phyloP scores from a whole-genome alignment of 1,284 basidiomycete species.

The Austroboletus niveus region DNA sequence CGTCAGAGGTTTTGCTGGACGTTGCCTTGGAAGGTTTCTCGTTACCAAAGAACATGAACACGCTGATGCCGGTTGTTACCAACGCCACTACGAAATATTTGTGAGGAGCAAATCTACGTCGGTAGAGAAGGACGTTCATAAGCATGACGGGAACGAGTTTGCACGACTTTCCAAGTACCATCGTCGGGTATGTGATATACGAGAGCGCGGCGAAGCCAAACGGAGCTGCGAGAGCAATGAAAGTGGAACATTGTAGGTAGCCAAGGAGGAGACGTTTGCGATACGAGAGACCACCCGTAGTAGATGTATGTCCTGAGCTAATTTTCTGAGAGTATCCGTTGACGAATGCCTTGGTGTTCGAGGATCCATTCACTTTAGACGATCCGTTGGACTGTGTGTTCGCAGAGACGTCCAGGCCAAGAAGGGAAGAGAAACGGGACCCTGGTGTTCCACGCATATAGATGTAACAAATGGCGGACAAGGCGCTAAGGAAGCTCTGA shows the following conservation, averaged over 20 bases:
- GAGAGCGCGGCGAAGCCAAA: constrained; percentile 94
- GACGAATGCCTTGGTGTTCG: constrained; percentile 26
- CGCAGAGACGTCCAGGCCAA: constrained; percentile 48
- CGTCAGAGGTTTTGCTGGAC: constrained; percentile 32
- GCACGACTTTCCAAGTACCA: constrained; percentile 98
- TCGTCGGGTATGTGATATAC: constrained; percentile 97
- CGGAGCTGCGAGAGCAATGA: constrained; percentile 90
- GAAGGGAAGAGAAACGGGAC: constrained; percentile 49
- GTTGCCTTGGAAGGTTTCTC: constrained; percentile 51
- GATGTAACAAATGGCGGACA: constrained; percentile 82
- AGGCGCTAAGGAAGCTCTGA: constrained; percentile 79
- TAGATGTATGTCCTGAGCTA: constrained; percentile 38
- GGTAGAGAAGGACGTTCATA: constrained; percentile 91
- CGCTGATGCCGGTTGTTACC: constrained; percentile 90
- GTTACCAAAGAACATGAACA: constrained; percentile 90
- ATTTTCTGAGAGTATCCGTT: constrained; percentile 24
- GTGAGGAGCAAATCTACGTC: constrained; percentile 86
- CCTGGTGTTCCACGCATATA: constrained; percentile 57
- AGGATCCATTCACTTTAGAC: constrained; percentile 15
- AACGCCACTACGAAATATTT: constrained; percentile 93
- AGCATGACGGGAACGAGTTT: constrained; percentile 96
- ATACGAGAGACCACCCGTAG: constrained; percentile 38
- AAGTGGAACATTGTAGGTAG: constrained; percentile 82
- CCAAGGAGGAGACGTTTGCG: constrained; percentile 60
- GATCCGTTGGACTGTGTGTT: constrained; percentile 28